phyloP scores from a whole-genome alignment of 768 basidiomycete species.

The Gymnopilus junonius region DNA sequence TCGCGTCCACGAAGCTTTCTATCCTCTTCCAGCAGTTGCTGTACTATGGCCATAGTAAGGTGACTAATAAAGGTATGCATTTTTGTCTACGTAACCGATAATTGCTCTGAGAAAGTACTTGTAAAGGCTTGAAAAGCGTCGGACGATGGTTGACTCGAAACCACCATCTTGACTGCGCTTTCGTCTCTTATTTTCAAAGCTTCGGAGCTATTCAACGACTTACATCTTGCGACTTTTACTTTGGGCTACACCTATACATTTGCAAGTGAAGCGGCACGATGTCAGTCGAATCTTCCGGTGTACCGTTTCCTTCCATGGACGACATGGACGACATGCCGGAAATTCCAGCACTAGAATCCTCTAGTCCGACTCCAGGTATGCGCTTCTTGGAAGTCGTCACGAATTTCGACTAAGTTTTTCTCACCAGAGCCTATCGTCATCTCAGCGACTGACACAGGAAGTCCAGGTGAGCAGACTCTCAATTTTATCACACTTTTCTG shows the following conservation, averaged over 20 bases:
- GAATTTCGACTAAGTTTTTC: not conserved
- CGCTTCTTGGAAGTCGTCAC: not conserved
- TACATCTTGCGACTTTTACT: not conserved
- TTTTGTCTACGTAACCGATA: not conserved
- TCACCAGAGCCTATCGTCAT: constrained; percentile 1
- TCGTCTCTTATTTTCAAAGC: not conserved
- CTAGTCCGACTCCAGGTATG: constrained; percentile 11
- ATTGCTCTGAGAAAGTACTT: not conserved
- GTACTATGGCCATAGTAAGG: not conserved
- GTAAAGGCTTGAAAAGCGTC: not conserved
- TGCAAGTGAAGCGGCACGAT: not conserved
- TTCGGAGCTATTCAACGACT: not conserved
- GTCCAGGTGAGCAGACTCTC: not conserved
- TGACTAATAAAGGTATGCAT: not conserved
- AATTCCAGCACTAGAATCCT: constrained; percentile 1
- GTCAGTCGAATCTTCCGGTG: not conserved
- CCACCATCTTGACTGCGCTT: not conserved
- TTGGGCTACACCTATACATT: not conserved
- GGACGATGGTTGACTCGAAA: not conserved
- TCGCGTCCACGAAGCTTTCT: not conserved
- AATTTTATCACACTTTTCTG: not conserved
- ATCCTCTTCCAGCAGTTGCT: not conserved
- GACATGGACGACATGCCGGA: constrained; percentile 15
- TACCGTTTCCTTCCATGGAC: constrained; percentile 16
- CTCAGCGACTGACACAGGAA: not conserved